Conservation (phyloP, 345 rosid species). For the Excoecaria cochinchinensis region DNA sequence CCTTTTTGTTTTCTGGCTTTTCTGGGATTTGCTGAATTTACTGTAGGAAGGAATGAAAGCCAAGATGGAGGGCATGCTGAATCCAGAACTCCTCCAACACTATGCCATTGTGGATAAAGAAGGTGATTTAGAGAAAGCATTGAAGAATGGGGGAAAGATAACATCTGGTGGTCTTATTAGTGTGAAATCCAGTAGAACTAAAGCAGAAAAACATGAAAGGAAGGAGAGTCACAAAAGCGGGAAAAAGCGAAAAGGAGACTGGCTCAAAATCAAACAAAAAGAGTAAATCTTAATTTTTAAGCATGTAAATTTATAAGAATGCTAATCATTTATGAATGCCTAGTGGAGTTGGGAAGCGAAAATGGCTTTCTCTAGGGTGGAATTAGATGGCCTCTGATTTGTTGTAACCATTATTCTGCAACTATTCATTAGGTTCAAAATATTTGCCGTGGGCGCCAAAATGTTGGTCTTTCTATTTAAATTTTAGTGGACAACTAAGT, state of each 20-base stretch:
- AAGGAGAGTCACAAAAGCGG: constrained; percentile 38
- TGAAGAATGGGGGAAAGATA: constrained; percentile 55
- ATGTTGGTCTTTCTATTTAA: too few relatives aligned
- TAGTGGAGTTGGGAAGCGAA: not conserved
- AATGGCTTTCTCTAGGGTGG: not conserved
- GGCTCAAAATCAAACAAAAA: constrained; percentile 55
- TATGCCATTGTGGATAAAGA: constrained; percentile 63
- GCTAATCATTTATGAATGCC: not conserved
- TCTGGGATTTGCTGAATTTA: constrained; percentile 9
- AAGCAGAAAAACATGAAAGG: constrained; percentile 42
- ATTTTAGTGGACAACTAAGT: too few relatives aligned
- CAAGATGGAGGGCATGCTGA: constrained; percentile 49
- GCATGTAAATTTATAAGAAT: not conserved
- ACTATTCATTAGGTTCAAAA: too few relatives aligned
- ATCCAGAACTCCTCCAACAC: constrained; percentile 65
- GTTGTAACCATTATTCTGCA: too few relatives aligned
- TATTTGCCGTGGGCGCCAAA: not conserved
- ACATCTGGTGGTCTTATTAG: constrained; percentile 59
- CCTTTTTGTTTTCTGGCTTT: not conserved
- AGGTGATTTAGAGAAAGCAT: constrained; percentile 62
- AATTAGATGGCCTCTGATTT: not conserved
- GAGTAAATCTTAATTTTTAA: constrained; percentile 37
- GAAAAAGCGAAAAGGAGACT: constrained; percentile 55
- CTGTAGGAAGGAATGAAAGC: constrained; percentile 66
- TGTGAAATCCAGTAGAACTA: constrained; percentile 51